Percentiles rank a stretch among this genome's conserved stretches.
phyloP scores from a whole-genome alignment of 306 rosid species.

The Arachis stenosperma region DNA sequence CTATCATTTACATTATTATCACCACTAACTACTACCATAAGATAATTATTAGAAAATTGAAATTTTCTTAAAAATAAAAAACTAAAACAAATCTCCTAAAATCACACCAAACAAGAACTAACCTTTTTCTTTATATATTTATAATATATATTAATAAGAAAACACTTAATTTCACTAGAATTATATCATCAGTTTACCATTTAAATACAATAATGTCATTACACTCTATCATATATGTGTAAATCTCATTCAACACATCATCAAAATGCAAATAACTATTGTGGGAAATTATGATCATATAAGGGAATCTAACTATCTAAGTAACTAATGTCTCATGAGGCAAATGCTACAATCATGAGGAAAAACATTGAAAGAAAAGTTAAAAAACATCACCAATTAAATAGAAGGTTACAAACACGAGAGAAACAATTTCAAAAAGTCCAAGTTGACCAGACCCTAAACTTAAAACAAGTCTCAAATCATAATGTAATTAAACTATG shows the following conservation, averaged over 20 bases:
- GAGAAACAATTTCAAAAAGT: conserved; percentile 17
- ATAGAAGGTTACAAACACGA: conserved; percentile 2
- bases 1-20: conserved; percentile 2
- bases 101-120: too few species aligned
- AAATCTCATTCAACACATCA: neutral
- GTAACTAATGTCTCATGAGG: neutral
- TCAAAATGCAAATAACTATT: conserved; percentile 5
- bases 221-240: too few species aligned
- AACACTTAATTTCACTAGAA: too few species aligned
- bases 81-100: too few species aligned
- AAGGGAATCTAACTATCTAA: conserved; percentile 15
- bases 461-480: neutral
- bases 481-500: conserved; percentile 41
- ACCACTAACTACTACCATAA: too few species aligned
- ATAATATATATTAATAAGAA: too few species aligned
- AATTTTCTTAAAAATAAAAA: too few species aligned
- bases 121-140: too few species aligned
- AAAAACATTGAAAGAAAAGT: neutral
- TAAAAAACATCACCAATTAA: neutral
- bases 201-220: too few species aligned
- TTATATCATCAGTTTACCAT: too few species aligned
- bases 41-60: too few species aligned
- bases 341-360: conserved; percentile 4
- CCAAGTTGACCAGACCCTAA: neutral
- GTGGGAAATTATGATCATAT: neutral